phyloP scores from a whole-genome alignment of 23 red algal genomes.

The Gracilaria domingensis region DNA sequence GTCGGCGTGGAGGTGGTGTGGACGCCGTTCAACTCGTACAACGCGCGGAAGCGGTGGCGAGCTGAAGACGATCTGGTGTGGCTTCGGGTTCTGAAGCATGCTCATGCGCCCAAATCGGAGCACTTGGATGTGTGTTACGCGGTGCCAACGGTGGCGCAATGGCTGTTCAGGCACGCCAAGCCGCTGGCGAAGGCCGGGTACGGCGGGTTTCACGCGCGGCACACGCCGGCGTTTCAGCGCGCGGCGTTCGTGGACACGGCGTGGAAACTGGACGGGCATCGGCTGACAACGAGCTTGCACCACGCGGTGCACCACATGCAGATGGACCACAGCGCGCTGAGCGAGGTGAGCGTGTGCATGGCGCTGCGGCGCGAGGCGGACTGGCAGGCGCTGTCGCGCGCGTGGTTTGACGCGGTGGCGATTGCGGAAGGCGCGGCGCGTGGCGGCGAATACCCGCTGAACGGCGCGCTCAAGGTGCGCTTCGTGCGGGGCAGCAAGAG shows the following conservation, averaged over 20 bases:
- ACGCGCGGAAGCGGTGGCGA: conserved; percentile 15
- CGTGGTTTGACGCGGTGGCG: conserved; percentile 25
- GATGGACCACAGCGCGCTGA: conserved; percentile 15
- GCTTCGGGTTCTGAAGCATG: conserved; percentile 17
- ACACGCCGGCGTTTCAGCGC: conserved; percentile 27
- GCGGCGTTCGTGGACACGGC: conserved; percentile 51
- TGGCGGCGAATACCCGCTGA: conserved; percentile 15
- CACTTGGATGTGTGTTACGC: conserved; percentile 24
- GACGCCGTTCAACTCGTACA: conserved; percentile 52
- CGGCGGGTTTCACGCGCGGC: conserved; percentile 4
- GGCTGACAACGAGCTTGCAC: background rate
- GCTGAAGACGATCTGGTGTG: conserved; percentile 36
- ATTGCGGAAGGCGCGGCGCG: background rate
- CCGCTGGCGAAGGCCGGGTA: conserved; percentile 35
- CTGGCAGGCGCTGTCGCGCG: conserved; percentile 21
- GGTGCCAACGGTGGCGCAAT: conserved; percentile 39
- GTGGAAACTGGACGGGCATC: conserved; percentile 40
- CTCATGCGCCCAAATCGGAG: background rate
- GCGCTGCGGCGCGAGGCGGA: conserved; percentile 22
- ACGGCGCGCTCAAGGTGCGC: conserved; percentile 27
- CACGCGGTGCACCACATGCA: conserved; percentile 41
- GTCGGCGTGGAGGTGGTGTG: conserved; percentile 30
- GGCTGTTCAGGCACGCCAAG: conserved; percentile 22
- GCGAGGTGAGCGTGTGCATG: conserved; percentile 45
- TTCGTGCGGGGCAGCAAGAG: conserved; percentile 1